These are phyloP conservation scores for Vigna trinervia DNA, from an alignment of 306 rosid species.

Conservation along the genomic window DNA sequence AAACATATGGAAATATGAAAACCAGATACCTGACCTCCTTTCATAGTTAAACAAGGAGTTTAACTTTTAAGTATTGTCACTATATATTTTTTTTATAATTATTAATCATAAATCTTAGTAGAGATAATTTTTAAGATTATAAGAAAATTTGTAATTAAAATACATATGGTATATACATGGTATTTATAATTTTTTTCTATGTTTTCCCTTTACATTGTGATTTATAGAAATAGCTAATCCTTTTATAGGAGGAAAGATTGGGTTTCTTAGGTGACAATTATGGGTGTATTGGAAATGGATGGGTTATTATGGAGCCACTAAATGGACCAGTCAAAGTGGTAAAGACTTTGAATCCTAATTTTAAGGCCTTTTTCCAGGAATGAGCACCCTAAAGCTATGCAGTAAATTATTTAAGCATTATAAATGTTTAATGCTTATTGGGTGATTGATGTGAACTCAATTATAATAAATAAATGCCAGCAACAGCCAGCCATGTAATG, in stretches of 20 bases:
- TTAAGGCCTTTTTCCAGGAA: slow-evolving; percentile 61
- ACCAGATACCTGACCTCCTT: too few species aligned
- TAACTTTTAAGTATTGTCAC: too few species aligned
- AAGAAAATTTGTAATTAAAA: too few species aligned
- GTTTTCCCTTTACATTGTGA: not conserved
- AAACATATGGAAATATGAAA: too few species aligned
- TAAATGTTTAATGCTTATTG: slow-evolving; percentile 27
- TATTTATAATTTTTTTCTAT: not conserved
- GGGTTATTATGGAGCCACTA: slow-evolving; percentile 58
- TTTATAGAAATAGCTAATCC: not conserved
- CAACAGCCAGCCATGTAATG: slow-evolving; percentile 53
- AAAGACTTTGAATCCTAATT: slow-evolving; percentile 59
- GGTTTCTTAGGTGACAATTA: slow-evolving; percentile 22
- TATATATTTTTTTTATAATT: too few species aligned
- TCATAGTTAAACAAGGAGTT: too few species aligned
- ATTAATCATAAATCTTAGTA: too few species aligned
- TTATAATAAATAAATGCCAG: slow-evolving; percentile 54
- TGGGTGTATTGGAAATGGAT: slow-evolving; percentile 36
- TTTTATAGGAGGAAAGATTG: slow-evolving; percentile 10
- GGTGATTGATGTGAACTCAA: slow-evolving; percentile 45
- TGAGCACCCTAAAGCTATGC: slow-evolving; percentile 58
- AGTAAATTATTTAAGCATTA: slow-evolving; percentile 46
- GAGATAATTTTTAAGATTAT: too few species aligned
- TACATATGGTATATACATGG: too few species aligned
- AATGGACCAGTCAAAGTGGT: slow-evolving; percentile 54